Evolutionary conservation across 208 protist species (phyloP).

Genomic region (Balamuthia mandrillaris): DNA sequence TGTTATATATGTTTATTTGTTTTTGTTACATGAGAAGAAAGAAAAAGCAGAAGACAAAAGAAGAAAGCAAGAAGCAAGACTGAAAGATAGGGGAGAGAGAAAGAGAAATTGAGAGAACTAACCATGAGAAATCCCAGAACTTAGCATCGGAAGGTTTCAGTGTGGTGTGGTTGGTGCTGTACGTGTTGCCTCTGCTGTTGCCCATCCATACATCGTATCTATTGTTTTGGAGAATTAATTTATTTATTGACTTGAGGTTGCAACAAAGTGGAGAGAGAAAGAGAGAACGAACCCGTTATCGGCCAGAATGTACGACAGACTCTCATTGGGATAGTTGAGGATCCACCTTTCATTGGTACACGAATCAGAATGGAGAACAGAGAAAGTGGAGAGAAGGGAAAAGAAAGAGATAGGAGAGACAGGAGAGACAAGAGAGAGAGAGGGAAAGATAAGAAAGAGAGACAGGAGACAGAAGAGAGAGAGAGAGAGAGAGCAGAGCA

Average conservation of each 20-base stretch:
- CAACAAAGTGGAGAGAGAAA: not conserved
- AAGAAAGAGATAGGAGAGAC: too few relatives aligned
- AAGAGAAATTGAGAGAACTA: not conserved
- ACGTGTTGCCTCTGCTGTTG: conserved; percentile 59
- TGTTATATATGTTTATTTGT: not conserved
- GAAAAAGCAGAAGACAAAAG: not conserved
- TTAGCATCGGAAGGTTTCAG: not conserved
- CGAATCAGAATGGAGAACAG: too few relatives aligned
- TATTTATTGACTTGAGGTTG: not conserved
- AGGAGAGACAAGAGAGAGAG: too few relatives aligned
- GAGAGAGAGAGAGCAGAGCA: too few relatives aligned
- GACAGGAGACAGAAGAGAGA: too few relatives aligned
- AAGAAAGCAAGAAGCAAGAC: too few relatives aligned
- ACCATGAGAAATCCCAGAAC: conserved; percentile 56
- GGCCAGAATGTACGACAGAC: conserved; percentile 51
- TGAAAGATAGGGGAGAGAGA: too few relatives aligned
- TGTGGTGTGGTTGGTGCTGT: conserved; percentile 44
- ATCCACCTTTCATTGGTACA: conserved; percentile 46
- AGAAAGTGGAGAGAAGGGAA: too few relatives aligned
- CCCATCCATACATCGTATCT: conserved; percentile 65
- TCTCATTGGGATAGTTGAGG: conserved; percentile 44
- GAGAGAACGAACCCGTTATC: conserved; percentile 40
- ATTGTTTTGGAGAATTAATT: conserved; percentile 38
- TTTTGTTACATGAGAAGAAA: not conserved
- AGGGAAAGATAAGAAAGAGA: too few relatives aligned